Evolutionary conservation across 2,329 filamentous ascomycete genomes (phyloP), one percentile per base, ranked within the genome.

Genomic region (Aspergillus pseudotamarii): DNA sequence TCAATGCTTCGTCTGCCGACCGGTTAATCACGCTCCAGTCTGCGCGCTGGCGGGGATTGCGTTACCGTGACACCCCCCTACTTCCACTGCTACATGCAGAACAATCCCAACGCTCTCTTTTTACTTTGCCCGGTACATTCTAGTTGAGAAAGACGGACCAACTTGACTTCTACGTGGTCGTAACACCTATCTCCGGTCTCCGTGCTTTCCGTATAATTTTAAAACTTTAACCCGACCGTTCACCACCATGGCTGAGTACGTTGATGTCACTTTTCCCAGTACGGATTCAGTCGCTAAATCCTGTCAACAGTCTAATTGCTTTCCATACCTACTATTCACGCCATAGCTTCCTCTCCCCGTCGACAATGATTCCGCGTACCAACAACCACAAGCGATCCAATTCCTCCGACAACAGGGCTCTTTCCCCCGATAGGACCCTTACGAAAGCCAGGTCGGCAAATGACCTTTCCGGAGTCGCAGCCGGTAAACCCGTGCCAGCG

Each of bases 371-470:
- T 38, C 68, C 76, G 38, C 76, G 77, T 46, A 66, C 73, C 23
- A 72, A 69, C 66, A 71, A 70, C 61, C 76, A 79, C 66, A 76
- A 74, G 65, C 75, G 77, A 56, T 79, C 77, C 30, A 64, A 75
- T 46, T 79, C 78, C 30, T 75, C 77, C 26, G 76, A 74, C 43
- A 72, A 73, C 54, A 70, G 75, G 63, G 72, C 75, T 8, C 68
- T 69, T 19, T 76, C 77, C 26, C 73, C 78, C 48, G 75, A 75
- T 53, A 74, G 73, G 64, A 73, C 74, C 23, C 71, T 82, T n/a
- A 76, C 73, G 23, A 82, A 80, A 69, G 78, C 80, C 63, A 80
- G 79, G 58, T 83, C 81, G 1, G 78, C 77, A 23, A 82, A 78
- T 60, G 77, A 79, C 36, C 72, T 83, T 9, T 69, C 73, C 21